A percentile compares a stretch with the other conserved stretches of the same genome.
These are phyloP conservation scores for Hemisphaericaspora nanyangensis DNA, from an alignment of 805 yeast species.

Conservation along the genomic window DNA sequence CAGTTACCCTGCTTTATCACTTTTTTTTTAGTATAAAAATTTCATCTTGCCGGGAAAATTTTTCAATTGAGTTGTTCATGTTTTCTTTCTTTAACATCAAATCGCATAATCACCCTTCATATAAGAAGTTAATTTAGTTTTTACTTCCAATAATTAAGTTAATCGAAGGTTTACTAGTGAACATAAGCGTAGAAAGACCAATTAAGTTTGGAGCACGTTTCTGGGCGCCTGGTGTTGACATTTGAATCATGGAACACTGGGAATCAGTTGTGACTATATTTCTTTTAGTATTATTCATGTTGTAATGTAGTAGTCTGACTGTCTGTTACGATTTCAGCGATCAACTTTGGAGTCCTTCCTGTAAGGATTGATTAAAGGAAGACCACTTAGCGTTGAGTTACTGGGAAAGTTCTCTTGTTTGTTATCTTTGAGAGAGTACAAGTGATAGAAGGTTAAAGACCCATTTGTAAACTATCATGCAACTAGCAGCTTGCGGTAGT, in stretches of 20 bases:
- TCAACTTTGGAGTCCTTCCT: no score
- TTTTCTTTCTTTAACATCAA: slow-evolving; percentile 27
- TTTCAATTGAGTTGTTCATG: background rate
- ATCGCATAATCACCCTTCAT: slow-evolving; percentile 34
- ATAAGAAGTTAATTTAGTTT: slow-evolving; percentile 12
- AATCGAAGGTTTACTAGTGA: slow-evolving; percentile 25
- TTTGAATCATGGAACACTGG: slow-evolving; percentile 35
- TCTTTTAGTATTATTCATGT: background rate
- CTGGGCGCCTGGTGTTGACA: slow-evolving; percentile 47
- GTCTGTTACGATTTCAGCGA: background rate
- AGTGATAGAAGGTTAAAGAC: no score
- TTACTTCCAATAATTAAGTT: slow-evolving; percentile 11
- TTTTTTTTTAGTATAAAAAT: no score
- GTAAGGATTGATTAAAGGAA: no score
- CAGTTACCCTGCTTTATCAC: slow-evolving; percentile 3
- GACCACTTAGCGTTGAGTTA: no score
- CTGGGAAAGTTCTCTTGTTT: no score
- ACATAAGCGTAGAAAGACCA: slow-evolving; percentile 36
- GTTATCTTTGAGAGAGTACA: no score
- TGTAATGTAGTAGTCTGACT: background rate
- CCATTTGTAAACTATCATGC: no score
- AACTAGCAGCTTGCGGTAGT: no score
- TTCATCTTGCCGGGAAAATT: background rate
- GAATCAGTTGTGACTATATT: slow-evolving; percentile 45
- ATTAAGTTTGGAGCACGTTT: slow-evolving; percentile 37